Percentiles rank a stretch among this genome's conserved stretches.
phyloP scores from a whole-genome alignment of 768 basidiomycete genomes.

The Leccinellum luteum region DNA sequence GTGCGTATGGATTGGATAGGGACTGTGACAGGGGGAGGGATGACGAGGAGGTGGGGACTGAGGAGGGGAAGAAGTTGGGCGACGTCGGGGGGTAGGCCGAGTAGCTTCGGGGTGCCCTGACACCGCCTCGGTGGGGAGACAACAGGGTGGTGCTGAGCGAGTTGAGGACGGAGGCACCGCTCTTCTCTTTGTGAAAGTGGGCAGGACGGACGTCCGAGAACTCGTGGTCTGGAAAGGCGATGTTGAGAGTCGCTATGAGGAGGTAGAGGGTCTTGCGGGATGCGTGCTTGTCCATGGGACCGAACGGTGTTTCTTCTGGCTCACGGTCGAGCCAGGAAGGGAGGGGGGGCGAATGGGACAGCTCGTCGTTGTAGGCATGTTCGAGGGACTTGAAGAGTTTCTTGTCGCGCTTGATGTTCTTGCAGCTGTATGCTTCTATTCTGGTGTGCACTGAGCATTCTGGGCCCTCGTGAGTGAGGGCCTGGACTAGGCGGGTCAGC shows the following conservation, averaged over 20 bases:
- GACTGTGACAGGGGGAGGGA: slow-evolving; percentile 66
- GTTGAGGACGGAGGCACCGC: slow-evolving; percentile 73
- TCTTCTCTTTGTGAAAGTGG: slow-evolving; percentile 84
- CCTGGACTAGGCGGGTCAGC: slow-evolving; percentile 70
- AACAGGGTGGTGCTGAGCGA: slow-evolving; percentile 81
- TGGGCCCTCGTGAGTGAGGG: slow-evolving; percentile 80
- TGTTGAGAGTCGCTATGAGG: slow-evolving; percentile 94
- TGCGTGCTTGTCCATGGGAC: slow-evolving; percentile 80
- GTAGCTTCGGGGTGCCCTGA: slow-evolving; percentile 74
- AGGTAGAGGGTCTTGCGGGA: slow-evolving; percentile 93
- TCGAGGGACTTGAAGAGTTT: slow-evolving; percentile 93
- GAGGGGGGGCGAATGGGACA: slow-evolving; percentile 80
- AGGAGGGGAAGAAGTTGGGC: slow-evolving; percentile 73
- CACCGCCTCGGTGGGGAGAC: slow-evolving; percentile 65
- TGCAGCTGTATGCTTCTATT: slow-evolving; percentile 97
- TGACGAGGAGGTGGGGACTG: slow-evolving; percentile 62
- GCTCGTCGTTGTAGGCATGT: slow-evolving; percentile 71
- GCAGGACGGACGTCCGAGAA: slow-evolving; percentile 90
- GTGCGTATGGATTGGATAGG: slow-evolving; percentile 61
- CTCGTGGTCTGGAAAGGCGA: slow-evolving; percentile 97
- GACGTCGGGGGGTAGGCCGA: slow-evolving; percentile 80
- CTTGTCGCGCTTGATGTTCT: slow-evolving; percentile 96
- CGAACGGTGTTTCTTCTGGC: slow-evolving; percentile 83
- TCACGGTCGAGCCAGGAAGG: slow-evolving; percentile 75
- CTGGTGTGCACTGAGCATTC: slow-evolving; percentile 89